A percentile compares a stretch with the other conserved stretches of the same genome.
Evolutionary conservation across 1,284 basidiomycete genomes (phyloP).

Genomic region (Tylopilus orsonianus): DNA sequence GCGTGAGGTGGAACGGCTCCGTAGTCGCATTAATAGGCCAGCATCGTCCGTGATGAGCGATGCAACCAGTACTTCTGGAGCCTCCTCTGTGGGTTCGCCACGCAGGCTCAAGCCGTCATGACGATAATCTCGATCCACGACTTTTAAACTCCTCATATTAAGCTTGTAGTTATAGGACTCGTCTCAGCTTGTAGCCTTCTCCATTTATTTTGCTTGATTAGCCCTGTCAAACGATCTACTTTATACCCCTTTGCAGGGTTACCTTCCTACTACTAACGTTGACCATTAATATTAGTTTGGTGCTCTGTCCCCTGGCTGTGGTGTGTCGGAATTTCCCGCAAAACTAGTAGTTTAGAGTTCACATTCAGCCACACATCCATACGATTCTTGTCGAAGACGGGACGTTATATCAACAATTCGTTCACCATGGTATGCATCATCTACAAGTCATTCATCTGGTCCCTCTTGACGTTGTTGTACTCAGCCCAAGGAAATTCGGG

Average conservation of each 20-base stretch:
- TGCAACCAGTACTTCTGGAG: constrained; percentile 18
- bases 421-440: constrained; percentile 26
- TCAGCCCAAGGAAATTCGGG: constrained; percentile 96
- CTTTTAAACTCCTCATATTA: background rate
- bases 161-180: background rate
- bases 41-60: constrained; percentile 34
- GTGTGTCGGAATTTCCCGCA: constrained; percentile 20
- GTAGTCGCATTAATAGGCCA: constrained; percentile 59
- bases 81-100: constrained; percentile 34
- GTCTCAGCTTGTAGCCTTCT: constrained; percentile 25
- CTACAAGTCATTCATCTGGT: background rate
- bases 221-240: background rate
- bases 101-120: constrained; percentile 30
- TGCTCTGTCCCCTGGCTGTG: too few species aligned
- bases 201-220: background rate
- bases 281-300: too few species aligned
- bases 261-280: too few species aligned
- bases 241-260: background rate
- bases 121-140: constrained; percentile 2
- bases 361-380: constrained; percentile 30
- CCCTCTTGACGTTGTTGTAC: constrained; percentile 9
- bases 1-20: constrained; percentile 67
- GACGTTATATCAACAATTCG: constrained; percentile 6
- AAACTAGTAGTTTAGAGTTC: constrained; percentile 34
- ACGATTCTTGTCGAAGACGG: background rate